Conservation (phyloP, 768 basidiomycete species). For the Boletus rubroflammeus region DNA sequence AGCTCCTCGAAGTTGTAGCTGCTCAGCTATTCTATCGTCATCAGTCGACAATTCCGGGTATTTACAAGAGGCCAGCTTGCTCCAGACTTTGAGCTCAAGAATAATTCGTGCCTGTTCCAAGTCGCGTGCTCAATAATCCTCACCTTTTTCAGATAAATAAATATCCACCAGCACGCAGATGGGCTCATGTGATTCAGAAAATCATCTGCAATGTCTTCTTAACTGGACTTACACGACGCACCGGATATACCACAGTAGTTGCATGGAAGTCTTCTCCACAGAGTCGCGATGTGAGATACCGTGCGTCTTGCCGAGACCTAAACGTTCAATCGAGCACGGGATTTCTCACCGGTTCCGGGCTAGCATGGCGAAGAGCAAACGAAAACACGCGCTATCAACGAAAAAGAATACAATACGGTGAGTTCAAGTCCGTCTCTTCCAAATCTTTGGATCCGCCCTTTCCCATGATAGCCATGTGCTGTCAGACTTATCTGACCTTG, state of each 20-base stretch:
- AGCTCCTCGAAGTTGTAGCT: not conserved
- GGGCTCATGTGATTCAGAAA: not conserved
- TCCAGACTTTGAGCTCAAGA: not conserved
- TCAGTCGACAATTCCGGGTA: not conserved
- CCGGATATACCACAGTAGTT: too few species aligned
- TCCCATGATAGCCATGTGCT: not conserved
- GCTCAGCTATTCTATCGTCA: not conserved
- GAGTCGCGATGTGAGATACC: too few species aligned
- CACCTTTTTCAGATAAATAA: not conserved
- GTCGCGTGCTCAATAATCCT: not conserved
- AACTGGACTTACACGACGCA: not conserved
- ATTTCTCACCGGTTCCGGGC: not conserved
- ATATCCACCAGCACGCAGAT: not conserved
- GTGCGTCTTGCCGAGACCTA: not conserved
- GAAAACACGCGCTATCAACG: not conserved
- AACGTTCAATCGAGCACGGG: not conserved
- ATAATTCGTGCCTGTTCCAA: not conserved
- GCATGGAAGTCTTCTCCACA: not conserved
- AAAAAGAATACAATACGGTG: too few species aligned
- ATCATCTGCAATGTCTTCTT: not conserved
- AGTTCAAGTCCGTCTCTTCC: not conserved
- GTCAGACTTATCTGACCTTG: not conserved
- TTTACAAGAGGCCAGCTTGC: not conserved
- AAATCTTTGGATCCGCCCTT: not conserved
- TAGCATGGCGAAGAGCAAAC: not conserved